A percentile compares a stretch with the other conserved stretches of the same genome.
Evolutionary conservation across 768 basidiomycete species (phyloP).

Genomic region (Agrocybe pediades): DNA sequence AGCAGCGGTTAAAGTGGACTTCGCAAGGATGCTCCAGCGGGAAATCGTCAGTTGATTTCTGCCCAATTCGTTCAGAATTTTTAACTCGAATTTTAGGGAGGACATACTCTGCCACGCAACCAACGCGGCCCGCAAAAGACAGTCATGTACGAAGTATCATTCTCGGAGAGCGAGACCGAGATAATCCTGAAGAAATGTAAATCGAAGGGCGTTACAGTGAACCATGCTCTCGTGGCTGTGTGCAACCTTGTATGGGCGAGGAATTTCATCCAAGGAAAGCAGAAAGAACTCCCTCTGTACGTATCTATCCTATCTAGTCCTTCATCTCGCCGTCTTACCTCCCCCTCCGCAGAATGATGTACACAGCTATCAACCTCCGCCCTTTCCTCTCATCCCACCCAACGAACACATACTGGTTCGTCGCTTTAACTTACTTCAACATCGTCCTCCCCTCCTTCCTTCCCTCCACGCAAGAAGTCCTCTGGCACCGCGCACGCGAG

Average conservation of each 20-base stretch:
- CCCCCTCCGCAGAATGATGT: slow-evolving; percentile 3
- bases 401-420: slow-evolving; percentile 5
- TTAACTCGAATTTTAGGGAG: slow-evolving; percentile 39
- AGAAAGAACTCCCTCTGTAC: slow-evolving; percentile 1
- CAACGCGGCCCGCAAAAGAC: slow-evolving; percentile 36
- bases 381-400: background rate
- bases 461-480: background rate
- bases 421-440: slow-evolving; percentile 9
- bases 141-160: slow-evolving; percentile 31
- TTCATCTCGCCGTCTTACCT: background rate
- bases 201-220: slow-evolving; percentile 57
- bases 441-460: slow-evolving; percentile 7
- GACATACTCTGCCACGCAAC: slow-evolving; percentile 51
- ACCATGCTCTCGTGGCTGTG: slow-evolving; percentile 59
- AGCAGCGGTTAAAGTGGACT: slow-evolving; percentile 51
- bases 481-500: slow-evolving; percentile 4
- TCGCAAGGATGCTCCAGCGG: slow-evolving; percentile 41
- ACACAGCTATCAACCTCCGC: slow-evolving; percentile 5
- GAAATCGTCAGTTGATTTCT: slow-evolving; percentile 39
- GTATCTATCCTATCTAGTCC: background rate
- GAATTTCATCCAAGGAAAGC: slow-evolving; percentile 19
- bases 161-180: slow-evolving; percentile 34
- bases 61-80: background rate
- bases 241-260: slow-evolving; percentile 60
- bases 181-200: slow-evolving; percentile 61